These are phyloP conservation scores for Aureobasidium sp. DNA, from an alignment of 2,329 filamentous ascomycete genomes.

Conservation along the genomic window DNA sequence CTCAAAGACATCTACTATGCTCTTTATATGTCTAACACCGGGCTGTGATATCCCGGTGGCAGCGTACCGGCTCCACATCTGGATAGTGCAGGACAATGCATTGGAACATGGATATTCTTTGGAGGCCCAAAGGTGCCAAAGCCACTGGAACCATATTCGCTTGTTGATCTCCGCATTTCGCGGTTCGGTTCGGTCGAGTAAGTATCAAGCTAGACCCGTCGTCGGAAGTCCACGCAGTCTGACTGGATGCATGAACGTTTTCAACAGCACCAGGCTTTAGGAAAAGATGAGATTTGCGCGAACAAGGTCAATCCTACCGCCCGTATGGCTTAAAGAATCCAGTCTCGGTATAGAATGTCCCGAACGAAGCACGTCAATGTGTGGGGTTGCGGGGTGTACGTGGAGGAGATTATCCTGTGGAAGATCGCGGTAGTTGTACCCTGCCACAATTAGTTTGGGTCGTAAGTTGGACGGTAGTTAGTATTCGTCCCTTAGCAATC, in stretches of 20 bases:
- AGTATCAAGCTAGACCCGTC: background rate
- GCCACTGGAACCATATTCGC: background rate
- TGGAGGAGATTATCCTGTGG: background rate
- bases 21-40: background rate
- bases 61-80: background rate
- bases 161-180: background rate
- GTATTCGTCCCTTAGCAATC: background rate
- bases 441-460: background rate
- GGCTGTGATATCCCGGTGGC: background rate
- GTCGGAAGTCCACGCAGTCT: background rate
- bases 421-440: background rate
- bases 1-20: background rate
- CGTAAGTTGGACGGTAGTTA: background rate
- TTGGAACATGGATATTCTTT: background rate
- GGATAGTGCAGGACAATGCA: too few relatives aligned
- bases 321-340: too few relatives aligned
- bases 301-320: background rate
- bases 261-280: background rate
- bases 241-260: background rate
- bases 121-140: background rate
- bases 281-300: background rate
- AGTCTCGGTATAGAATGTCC: background rate
- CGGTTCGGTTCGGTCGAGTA: background rate
- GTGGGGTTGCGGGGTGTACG: background rate
- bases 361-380: background rate